Evolutionary conservation across 2,329 filamentous ascomycete species (phyloP).

Genomic region (Chrysoporthe austroafricana): DNA sequence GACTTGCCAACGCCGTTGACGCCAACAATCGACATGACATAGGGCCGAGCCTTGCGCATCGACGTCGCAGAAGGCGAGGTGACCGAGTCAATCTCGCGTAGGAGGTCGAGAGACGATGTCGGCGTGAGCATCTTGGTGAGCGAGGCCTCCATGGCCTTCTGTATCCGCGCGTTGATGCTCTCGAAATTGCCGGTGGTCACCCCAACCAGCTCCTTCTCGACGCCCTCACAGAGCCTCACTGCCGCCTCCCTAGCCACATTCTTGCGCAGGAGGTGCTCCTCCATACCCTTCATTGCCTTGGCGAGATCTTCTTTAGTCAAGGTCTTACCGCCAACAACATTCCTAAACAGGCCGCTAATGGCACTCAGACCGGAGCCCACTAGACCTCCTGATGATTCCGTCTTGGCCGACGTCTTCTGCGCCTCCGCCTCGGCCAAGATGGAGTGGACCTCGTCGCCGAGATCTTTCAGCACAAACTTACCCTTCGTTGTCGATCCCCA

Average conservation of each 20-base stretch:
- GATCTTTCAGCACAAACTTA: constrained; percentile 89
- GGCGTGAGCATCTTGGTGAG: constrained; percentile 95
- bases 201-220: constrained; percentile 86
- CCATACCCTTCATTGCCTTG: constrained; percentile 94
- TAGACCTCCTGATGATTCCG: constrained; percentile 64
- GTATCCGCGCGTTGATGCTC: constrained; percentile 80
- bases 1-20: constrained; percentile 99
- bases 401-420: constrained; percentile 52
- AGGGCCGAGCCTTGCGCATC: constrained; percentile 72
- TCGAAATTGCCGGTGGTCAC: constrained; percentile 93
- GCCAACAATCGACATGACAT: constrained; percentile 97
- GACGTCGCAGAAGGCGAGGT: constrained; percentile 68
- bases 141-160: constrained; percentile 86
- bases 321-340: constrained; percentile 92
- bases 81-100: constrained; percentile 87
- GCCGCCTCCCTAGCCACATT: constrained; percentile 96
- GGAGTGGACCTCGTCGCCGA: constrained; percentile 90
- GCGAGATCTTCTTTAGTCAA: constrained; percentile 87
- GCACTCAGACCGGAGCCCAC: constrained; percentile 80
- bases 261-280: constrained; percentile 91
- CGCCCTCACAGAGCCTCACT: constrained; percentile 85
- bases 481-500: constrained; percentile 91
- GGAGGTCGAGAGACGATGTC: constrained; percentile 89
- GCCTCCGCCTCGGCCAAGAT: constrained; percentile 83
- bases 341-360: constrained; percentile 87